phyloP scores from a whole-genome alignment of 805 yeast genomes.

The Candida hispaniensis region DNA sequence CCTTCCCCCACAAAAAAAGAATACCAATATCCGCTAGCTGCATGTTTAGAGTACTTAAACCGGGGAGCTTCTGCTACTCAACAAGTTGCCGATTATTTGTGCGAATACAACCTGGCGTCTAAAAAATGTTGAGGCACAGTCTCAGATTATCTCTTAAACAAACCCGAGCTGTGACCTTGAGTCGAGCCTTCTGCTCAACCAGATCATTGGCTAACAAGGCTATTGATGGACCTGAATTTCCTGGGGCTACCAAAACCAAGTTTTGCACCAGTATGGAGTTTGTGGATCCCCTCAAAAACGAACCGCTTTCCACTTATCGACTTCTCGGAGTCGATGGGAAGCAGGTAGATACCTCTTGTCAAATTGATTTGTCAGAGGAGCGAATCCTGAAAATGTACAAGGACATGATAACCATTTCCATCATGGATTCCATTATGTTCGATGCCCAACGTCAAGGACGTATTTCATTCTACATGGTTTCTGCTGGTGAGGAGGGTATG shows the following conservation, averaged over 20 bases:
- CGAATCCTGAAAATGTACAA: constrained; percentile 25
- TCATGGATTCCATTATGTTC: constrained; percentile 28
- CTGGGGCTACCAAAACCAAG: constrained; percentile 8
- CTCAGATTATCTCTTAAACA: too few species aligned
- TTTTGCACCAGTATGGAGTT: constrained; percentile 7
- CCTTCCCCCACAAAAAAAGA: too few species aligned
- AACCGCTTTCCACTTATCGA: constrained; percentile 25
- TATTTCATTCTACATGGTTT: constrained; percentile 29
- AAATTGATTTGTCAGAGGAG: constrained; percentile 22
- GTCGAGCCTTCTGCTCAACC: too few species aligned
- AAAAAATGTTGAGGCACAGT: too few species aligned
- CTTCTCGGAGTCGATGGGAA: constrained; percentile 25
- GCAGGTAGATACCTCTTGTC: constrained; percentile 22
- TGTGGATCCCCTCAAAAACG: constrained; percentile 18
- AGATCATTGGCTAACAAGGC: too few species aligned
- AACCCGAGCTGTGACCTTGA: too few species aligned
- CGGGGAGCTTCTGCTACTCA: background rate
- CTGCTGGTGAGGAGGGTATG: constrained; percentile 31
- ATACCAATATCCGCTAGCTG: too few species aligned
- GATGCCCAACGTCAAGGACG: constrained; percentile 32
- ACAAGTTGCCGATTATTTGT: constrained; percentile 8
- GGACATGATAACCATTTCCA: constrained; percentile 27
- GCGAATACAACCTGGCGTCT: constrained; percentile 14
- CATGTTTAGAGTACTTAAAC: background rate
- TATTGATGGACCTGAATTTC: too few species aligned